Evolutionary conservation across 2,329 filamentous ascomycete species (phyloP).

Genomic region (Aspergillus flavus): DNA sequence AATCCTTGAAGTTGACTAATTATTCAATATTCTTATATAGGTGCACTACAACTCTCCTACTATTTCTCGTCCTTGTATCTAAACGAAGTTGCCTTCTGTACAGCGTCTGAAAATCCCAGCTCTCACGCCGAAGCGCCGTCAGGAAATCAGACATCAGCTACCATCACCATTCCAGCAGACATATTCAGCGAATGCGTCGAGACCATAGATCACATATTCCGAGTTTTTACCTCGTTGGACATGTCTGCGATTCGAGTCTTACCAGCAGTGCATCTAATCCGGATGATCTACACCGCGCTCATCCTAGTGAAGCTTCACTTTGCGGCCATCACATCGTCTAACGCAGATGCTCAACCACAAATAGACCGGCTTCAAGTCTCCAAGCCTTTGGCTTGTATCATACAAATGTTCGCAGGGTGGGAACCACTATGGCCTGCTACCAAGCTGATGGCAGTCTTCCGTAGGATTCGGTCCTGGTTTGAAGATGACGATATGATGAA

Average conservation of each 20-base stretch:
- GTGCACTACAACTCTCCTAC: constrained; percentile 7
- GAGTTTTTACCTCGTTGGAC: constrained; percentile 5
- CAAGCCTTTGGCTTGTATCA: background rate
- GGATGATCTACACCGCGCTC: constrained; percentile 2
- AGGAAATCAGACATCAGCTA: background rate
- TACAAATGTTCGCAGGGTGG: constrained; percentile 6
- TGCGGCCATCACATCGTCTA: background rate
- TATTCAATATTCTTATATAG: background rate
- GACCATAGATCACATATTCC: background rate
- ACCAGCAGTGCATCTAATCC: constrained; percentile 4
- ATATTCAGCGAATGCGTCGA: background rate
- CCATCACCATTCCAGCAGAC: background rate
- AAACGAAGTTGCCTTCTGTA: constrained; percentile 2
- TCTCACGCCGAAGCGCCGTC: too few species aligned
- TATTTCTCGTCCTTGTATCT: constrained; percentile 7
- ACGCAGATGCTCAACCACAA: background rate
- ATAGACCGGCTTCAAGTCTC: background rate
- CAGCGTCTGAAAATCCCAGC: background rate
- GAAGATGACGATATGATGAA: background rate
- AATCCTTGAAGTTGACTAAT: background rate
- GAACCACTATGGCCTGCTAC: constrained; percentile 7
- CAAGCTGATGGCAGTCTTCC: background rate
- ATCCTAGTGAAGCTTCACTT: constrained; percentile 7
- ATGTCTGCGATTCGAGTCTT: constrained; percentile 7
- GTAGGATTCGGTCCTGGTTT: background rate